Evolutionary conservation across 306 rosid species (phyloP).

Genomic region (Corylus americana): DNA sequence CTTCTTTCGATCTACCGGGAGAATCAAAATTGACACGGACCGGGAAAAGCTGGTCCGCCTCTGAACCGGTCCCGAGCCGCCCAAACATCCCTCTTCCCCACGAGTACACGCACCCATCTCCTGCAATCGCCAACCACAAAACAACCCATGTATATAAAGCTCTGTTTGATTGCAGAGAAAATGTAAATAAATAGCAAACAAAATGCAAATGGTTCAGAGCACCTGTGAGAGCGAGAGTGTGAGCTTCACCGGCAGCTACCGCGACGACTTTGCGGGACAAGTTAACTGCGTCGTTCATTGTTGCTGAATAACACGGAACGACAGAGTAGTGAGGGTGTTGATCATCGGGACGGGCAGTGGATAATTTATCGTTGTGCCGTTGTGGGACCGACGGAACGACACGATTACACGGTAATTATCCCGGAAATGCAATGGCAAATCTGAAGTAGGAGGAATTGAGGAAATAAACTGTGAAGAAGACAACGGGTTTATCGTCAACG

Average conservation of each 20-base stretch:
- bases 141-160: background rate
- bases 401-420: background rate
- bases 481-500: no score
- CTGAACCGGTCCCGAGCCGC: constrained; percentile 71
- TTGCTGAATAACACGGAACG: background rate
- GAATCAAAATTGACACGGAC: constrained; percentile 49
- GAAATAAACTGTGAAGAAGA: background rate
- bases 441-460: background rate
- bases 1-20: constrained; percentile 27
- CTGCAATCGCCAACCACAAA: constrained; percentile 37
- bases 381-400: no score
- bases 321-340: no score
- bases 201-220: background rate
- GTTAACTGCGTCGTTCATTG: constrained; percentile 34
- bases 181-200: background rate
- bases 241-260: constrained; percentile 58
- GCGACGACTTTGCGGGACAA: constrained; percentile 35
- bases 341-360: no score
- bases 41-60: constrained; percentile 61
- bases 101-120: constrained; percentile 71
- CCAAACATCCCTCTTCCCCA: constrained; percentile 98
- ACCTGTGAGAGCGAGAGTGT: constrained; percentile 56
- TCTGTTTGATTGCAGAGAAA: background rate
- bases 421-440: background rate
- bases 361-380: no score